phyloP scores from a whole-genome alignment of 805 yeast species.

The Yamadazyma sp. region DNA sequence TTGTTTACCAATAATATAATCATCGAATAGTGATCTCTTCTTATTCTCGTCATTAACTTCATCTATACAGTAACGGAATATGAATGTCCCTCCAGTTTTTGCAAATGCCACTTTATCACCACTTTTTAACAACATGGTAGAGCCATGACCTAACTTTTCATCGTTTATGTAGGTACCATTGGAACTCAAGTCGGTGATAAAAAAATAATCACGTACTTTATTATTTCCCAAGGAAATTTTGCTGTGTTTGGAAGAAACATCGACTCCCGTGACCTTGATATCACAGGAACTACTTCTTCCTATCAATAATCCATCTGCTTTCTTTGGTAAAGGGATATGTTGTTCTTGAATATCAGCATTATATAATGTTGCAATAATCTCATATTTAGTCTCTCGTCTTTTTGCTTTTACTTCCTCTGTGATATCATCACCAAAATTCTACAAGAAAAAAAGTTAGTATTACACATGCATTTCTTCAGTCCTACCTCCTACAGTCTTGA shows the following conservation, averaged over 20 bases:
- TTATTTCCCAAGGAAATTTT: slow-evolving; percentile 41
- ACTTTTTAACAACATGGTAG: slow-evolving; percentile 49
- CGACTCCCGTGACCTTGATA: slow-evolving; percentile 49
- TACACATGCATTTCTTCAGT: too few species aligned
- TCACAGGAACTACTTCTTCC: slow-evolving; percentile 66
- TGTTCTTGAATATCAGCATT: slow-evolving; percentile 16
- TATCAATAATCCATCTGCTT: slow-evolving; percentile 23
- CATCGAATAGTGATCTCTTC: slow-evolving; percentile 52
- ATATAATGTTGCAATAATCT: slow-evolving; percentile 21
- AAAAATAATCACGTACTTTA: slow-evolving; percentile 33
- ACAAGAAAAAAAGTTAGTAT: slow-evolving; percentile 10
- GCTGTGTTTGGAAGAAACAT: slow-evolving; percentile 67
- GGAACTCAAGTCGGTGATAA: slow-evolving; percentile 55
- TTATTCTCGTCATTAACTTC: slow-evolving; percentile 15
- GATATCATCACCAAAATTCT: slow-evolving; percentile 11
- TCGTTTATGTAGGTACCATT: slow-evolving; percentile 72
- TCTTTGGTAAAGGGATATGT: slow-evolving; percentile 19
- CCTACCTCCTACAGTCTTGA: too few species aligned
- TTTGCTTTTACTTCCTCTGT: slow-evolving; percentile 8
- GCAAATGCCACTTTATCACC: slow-evolving; percentile 67
- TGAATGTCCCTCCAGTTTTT: slow-evolving; percentile 43
- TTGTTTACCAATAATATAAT: slow-evolving; percentile 53
- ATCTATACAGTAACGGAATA: slow-evolving; percentile 44
- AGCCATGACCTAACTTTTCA: slow-evolving; percentile 46
- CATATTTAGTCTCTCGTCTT: slow-evolving; percentile 13